A percentile compares a stretch with the other conserved stretches of the same genome.
phyloP scores from a whole-genome alignment of 202 grass and related monocot species.

The Carex sylvatica region DNA sequence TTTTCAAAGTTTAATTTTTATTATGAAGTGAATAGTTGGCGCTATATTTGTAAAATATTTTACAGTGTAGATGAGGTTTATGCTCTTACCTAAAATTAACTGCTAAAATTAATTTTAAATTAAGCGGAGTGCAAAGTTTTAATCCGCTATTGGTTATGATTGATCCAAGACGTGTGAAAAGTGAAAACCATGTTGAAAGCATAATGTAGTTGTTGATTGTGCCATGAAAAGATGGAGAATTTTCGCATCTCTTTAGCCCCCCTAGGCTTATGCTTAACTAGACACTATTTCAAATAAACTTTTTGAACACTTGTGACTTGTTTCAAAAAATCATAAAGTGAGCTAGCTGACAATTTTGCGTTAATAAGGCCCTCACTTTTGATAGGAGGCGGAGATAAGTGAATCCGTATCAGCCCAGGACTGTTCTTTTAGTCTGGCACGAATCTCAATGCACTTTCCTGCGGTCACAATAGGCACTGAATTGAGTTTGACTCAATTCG shows the following conservation, averaged over 20 bases:
- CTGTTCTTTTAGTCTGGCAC: no score
- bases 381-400: no score
- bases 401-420: no score
- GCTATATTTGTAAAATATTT: background rate
- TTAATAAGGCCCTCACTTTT: no score
- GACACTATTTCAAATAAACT: background rate
- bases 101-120: background rate
- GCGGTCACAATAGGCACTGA: no score
- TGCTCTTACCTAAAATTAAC: background rate
- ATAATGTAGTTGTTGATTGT: background rate
- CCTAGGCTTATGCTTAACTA: background rate
- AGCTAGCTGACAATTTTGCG: background rate
- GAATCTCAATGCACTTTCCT: no score
- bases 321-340: background rate
- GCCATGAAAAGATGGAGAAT: background rate
- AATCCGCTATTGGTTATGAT: background rate
- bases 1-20: background rate
- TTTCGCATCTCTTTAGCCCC: background rate
- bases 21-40: background rate
- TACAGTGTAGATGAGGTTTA: background rate
- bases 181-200: background rate
- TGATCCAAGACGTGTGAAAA: background rate
- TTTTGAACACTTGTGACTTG: background rate
- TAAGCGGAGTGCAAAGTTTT: background rate
- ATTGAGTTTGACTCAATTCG: no score